A percentile compares a stretch with the other conserved stretches of the same genome.
phyloP scores from a whole-genome alignment of 441 rosid genomes.

The Viola pubescens region DNA sequence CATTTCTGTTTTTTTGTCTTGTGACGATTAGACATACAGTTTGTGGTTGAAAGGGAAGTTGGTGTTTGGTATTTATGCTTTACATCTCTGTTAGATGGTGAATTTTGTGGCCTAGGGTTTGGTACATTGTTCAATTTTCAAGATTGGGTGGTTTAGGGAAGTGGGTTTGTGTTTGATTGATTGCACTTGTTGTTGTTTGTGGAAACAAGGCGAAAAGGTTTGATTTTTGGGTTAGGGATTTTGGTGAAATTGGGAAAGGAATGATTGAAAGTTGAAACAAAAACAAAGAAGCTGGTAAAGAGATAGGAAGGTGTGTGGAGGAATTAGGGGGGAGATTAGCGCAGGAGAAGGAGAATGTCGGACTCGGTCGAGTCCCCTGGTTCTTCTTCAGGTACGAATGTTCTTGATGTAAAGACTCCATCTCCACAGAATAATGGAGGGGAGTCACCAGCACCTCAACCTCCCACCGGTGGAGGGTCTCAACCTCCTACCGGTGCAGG shows the following conservation, averaged over 20 bases:
- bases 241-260: background rate
- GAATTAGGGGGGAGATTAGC: background rate
- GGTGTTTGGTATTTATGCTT: background rate
- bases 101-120: background rate
- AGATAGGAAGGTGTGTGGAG: background rate
- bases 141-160: background rate
- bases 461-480: too few relatives aligned
- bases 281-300: background rate
- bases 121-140: background rate
- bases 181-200: too few relatives aligned
- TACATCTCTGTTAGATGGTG: background rate
- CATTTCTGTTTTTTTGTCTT: background rate
- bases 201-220: background rate
- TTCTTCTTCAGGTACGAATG: slow-evolving; percentile 10
- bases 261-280: background rate
- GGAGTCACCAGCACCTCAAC: too few relatives aligned
- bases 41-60: background rate
- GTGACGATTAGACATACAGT: background rate
- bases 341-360: slow-evolving; percentile 21
- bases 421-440: too few relatives aligned
- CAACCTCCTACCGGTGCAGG: too few relatives aligned
- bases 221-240: background rate
- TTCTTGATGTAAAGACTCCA: too few relatives aligned
- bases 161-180: background rate
- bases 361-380: slow-evolving; percentile 33